These are phyloP conservation scores for Ophiocordyceps camponoti-leonardi DNA, from an alignment of 2,329 filamentous ascomycete species.

Conservation along the genomic window DNA sequence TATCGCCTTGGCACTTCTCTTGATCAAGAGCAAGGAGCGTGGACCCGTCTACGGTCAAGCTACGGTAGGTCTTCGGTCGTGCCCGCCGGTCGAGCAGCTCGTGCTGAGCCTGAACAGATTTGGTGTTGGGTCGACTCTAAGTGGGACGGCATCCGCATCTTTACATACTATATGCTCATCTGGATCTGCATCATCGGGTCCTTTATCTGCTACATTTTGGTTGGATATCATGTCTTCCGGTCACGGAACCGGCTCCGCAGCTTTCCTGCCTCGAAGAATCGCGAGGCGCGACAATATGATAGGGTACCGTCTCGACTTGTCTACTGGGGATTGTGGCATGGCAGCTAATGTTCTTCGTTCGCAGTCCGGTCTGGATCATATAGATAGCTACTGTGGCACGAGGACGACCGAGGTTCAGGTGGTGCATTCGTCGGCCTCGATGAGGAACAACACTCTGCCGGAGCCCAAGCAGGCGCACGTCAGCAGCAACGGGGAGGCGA, in stretches of 20 bases:
- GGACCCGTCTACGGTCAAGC: slow-evolving; percentile 36
- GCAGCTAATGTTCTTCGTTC: background rate
- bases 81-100: background rate
- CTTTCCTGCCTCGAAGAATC: slow-evolving; percentile 22
- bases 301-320: slow-evolving; percentile 9
- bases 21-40: slow-evolving; percentile 24
- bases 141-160: slow-evolving; percentile 40
- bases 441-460: slow-evolving; percentile 2
- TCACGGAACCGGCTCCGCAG: slow-evolving; percentile 37
- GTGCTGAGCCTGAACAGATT: slow-evolving; percentile 21
- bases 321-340: too few species aligned
- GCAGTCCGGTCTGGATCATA: background rate
- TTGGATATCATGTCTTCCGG: slow-evolving; percentile 43
- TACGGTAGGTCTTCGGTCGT: slow-evolving; percentile 23
- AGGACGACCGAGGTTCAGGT: slow-evolving; percentile 36
- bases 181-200: slow-evolving; percentile 42
- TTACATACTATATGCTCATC: slow-evolving; percentile 43
- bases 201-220: slow-evolving; percentile 34
- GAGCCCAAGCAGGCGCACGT: slow-evolving; percentile 9
- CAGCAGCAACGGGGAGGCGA: slow-evolving; percentile 5
- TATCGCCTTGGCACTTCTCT: slow-evolving; percentile 47
- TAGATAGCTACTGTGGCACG: slow-evolving; percentile 25
- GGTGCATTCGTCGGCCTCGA: slow-evolving; percentile 11
- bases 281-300: slow-evolving; percentile 12
- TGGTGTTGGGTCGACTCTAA: slow-evolving; percentile 43